These are phyloP conservation scores for Termitomyces sp. DNA, from an alignment of 768 basidiomycete species.

Conservation along the genomic window DNA sequence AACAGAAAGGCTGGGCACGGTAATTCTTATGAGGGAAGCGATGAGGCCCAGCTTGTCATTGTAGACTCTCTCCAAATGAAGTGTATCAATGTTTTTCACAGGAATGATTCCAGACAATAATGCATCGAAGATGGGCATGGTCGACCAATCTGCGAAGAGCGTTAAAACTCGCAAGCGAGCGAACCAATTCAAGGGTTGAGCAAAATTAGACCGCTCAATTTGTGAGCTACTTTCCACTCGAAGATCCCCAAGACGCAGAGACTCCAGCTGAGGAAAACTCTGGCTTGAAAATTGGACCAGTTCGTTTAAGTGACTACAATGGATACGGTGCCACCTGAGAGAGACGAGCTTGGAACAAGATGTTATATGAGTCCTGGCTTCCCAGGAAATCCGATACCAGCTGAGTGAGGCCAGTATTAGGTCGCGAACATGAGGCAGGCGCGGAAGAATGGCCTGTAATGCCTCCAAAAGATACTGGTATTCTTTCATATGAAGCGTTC, in stretches of 20 bases:
- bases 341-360: neutral
- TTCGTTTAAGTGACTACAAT: neutral
- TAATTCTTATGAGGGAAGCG: neutral
- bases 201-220: neutral
- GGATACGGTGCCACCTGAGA: neutral
- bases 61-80: too few relatives aligned
- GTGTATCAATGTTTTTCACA: neutral
- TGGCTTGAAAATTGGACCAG: neutral
- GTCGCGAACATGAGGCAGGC: neutral
- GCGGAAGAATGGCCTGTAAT: neutral
- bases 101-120: neutral
- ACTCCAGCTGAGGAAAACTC: neutral
- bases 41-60: neutral
- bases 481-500: too few relatives aligned
- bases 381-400: neutral
- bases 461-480: neutral
- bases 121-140: neutral
- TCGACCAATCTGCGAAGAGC: neutral
- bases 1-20: neutral
- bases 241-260: neutral
- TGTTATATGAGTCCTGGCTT: neutral
- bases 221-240: neutral
- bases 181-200: neutral
- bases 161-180: neutral
- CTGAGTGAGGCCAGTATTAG: neutral